These are phyloP conservation scores for Parascedosporium putredinis DNA, from an alignment of 2,329 filamentous ascomycete genomes.

Conservation along the genomic window DNA sequence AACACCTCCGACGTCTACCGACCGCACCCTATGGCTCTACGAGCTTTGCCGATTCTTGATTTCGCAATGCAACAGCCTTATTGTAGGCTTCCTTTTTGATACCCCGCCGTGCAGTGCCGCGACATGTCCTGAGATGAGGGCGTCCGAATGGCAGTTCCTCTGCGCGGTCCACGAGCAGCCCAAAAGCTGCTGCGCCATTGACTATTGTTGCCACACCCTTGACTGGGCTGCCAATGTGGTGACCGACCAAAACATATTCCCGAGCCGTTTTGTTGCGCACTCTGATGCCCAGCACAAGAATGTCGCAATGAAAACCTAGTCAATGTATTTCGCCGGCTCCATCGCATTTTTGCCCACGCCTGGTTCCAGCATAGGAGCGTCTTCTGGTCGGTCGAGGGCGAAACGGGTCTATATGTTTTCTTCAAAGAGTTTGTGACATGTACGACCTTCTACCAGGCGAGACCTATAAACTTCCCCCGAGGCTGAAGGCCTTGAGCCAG, in stretches of 20 bases:
- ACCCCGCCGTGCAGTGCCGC: slow-evolving; percentile 74
- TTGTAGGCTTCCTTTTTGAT: slow-evolving; percentile 89
- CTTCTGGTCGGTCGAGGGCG: slow-evolving; percentile 86
- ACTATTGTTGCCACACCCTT: slow-evolving; percentile 97
- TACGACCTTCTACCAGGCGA: slow-evolving; percentile 85
- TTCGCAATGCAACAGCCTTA: slow-evolving; percentile 84
- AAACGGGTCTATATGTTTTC: slow-evolving; percentile 87
- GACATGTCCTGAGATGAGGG: slow-evolving; percentile 97
- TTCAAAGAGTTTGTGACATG: slow-evolving; percentile 95
- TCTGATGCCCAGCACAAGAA: slow-evolving; percentile 48
- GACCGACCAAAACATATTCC: slow-evolving; percentile 90
- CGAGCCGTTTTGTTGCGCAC: slow-evolving; percentile 60
- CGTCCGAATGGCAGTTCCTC: slow-evolving; percentile 97
- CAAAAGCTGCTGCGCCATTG: slow-evolving; percentile 94
- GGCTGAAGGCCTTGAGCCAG: slow-evolving; percentile 67
- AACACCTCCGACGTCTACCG: slow-evolving; percentile 68
- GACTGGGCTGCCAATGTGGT: slow-evolving; percentile 96
- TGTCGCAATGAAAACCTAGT: slow-evolving; percentile 71
- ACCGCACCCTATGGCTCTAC: slow-evolving; percentile 89
- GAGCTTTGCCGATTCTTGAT: slow-evolving; percentile 95
- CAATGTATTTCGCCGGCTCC: slow-evolving; percentile 88
- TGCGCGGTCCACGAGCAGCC: slow-evolving; percentile 96
- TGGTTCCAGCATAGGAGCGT: slow-evolving; percentile 96
- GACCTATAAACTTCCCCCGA: slow-evolving; percentile 94
- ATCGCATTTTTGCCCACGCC: slow-evolving; percentile 94